A percentile compares a stretch with the other conserved stretches of the same genome.
Conservation (phyloP, 1,139 yeast genomes). For the Suhomyces guaymorum region DNA sequence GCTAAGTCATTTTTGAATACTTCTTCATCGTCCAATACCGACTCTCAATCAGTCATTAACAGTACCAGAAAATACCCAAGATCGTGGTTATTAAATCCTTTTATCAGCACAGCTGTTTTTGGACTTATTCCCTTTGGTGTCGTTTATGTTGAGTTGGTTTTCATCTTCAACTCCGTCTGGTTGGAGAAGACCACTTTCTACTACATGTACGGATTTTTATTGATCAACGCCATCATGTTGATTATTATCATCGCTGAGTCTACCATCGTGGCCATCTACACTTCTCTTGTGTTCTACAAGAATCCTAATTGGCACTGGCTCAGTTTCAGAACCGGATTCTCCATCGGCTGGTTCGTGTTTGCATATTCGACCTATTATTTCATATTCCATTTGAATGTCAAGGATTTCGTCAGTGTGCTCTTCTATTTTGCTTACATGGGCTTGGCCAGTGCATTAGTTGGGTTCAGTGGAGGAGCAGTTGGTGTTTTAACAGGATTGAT, state of each 20-base stretch:
- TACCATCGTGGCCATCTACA: constrained; percentile 69
- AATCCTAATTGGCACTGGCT: constrained; percentile 86
- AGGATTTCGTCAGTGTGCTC: constrained; percentile 68
- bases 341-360: constrained; percentile 70
- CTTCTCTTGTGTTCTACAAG: constrained; percentile 57
- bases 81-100: constrained; percentile 25
- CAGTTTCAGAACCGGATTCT: constrained; percentile 69
- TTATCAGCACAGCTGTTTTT: constrained; percentile 39
- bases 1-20: constrained; percentile 20
- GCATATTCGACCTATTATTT: constrained; percentile 71
- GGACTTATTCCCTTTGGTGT: constrained; percentile 79
- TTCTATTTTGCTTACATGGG: constrained; percentile 73
- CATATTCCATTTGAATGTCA: constrained; percentile 52
- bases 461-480: constrained; percentile 74
- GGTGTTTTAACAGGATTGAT: constrained; percentile 65
- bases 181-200: constrained; percentile 76
- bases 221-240: constrained; percentile 60
- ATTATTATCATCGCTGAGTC: constrained; percentile 68
- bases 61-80: constrained; percentile 5
- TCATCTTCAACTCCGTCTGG: constrained; percentile 78
- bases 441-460: constrained; percentile 61
- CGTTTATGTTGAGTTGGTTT: constrained; percentile 76
- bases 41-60: background rate
- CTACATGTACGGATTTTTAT: constrained; percentile 77
- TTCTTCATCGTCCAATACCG: constrained; percentile 2